A percentile compares a stretch with the other conserved stretches of the same genome.
phyloP scores from a whole-genome alignment of 2,329 filamentous ascomycete genomes.

The Colletotrichum lini region DNA sequence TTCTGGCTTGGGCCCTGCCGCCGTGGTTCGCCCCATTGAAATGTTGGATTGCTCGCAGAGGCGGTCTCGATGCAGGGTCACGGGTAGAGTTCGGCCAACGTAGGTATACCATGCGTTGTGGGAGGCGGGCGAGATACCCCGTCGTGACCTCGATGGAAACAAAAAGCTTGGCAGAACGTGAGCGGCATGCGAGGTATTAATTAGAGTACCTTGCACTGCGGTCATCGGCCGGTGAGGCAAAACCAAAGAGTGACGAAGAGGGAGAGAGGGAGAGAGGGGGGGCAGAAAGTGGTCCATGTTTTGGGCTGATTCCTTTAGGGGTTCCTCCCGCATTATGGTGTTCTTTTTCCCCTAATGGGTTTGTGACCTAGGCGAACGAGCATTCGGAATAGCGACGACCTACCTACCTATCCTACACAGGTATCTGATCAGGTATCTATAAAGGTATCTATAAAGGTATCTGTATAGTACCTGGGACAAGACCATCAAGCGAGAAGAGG shows the following conservation, averaged over 20 bases:
- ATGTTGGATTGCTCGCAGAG: conserved; percentile 9
- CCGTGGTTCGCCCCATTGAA: neutral
- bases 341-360: neutral
- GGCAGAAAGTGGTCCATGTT: neutral
- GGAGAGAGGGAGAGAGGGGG: neutral
- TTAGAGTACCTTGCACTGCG: neutral
- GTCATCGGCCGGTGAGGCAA: conserved; percentile 23
- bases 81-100: neutral
- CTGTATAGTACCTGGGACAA: neutral
- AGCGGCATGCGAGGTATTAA: conserved; percentile 23
- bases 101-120: neutral
- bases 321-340: neutral
- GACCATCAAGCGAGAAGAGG: neutral
- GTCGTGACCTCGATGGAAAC: conserved; percentile 1
- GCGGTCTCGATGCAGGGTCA: neutral
- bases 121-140: neutral
- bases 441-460: neutral
- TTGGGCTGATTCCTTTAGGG: neutral
- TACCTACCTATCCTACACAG: too few relatives aligned
- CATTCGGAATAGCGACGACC: too few relatives aligned
- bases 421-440: too few relatives aligned
- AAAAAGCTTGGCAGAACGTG: conserved; percentile 26
- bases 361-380: neutral
- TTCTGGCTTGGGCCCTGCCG: neutral
- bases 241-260: neutral